Base-by-base conservation (phyloP, 2,329 filamentous ascomycete species). In the Pestalotiopsis sp. region DNA sequence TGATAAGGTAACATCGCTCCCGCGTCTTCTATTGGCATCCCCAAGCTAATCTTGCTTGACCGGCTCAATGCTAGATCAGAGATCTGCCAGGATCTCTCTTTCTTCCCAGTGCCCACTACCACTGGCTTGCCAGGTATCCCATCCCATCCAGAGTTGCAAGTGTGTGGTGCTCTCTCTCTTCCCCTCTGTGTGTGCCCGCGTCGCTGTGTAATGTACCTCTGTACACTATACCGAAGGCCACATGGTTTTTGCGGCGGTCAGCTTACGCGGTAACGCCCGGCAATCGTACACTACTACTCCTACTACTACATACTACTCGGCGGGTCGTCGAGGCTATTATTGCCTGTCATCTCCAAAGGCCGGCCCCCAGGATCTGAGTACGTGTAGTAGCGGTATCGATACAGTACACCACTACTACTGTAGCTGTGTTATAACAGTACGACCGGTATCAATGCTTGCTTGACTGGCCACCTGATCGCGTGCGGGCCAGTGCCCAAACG, bases 1-100 rank as follows among this genome's bases (percentile, higher is more conserved):
- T 62, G 59, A 39, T 62, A 39, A 62, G 59, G 59, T 62, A 39
- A 62, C 59, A 62, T 62, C 59, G 59, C 59, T 62, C 59, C 59
- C 59, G 59, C n/a, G 27, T 62, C 36, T 62, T 36, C 31, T 36
- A 62, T 62, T 62, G 59, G 59, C 59, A 62, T 38, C 59, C 59
- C 31, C 45, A 52, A 62, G 59, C 59, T 62, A 62, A 62, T 39
- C 59, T 62, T 62, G 59, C 25, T 25, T 64, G 41, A 64, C 61
- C 38, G 25, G 38, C 39, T 25, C 38, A 36, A 64, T 49, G 61
- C 61, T 49, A 64, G 61, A 64, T 49, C 61, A 64, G 38, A 45
- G 38, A 64, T 64, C 61, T 49, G 41, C 61, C 61, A 49, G 61
- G 61, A 52, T 64, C 61, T 64, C 11, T 49, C 39, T 20, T 11